A percentile compares a stretch with the other conserved stretches of the same genome.
Evolutionary conservation across 371 early-diverging fungal genomes (phyloP).

Genomic region (Rhizopus delemar): DNA sequence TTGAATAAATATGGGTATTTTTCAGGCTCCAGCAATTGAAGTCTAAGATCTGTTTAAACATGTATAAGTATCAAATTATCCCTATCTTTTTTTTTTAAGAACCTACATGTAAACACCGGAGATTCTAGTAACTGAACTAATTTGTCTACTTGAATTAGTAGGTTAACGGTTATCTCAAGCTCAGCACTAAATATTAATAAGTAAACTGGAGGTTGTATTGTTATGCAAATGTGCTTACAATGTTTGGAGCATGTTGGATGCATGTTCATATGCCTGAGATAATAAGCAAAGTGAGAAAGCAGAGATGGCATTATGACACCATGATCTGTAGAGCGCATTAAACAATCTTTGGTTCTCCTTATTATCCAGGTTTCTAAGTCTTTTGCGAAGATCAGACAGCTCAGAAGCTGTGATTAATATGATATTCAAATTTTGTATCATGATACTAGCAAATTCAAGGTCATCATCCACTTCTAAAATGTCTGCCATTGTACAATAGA

Average conservation of each 20-base stretch:
- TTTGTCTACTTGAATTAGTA: slow-evolving; percentile 90
- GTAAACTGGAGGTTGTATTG: not conserved
- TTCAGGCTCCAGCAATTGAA: slow-evolving; percentile 88
- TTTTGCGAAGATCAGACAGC: slow-evolving; percentile 71
- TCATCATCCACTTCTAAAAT: slow-evolving; percentile 82
- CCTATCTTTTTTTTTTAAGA: not conserved
- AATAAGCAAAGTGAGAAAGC: slow-evolving; percentile 86
- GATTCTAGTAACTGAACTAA: slow-evolving; percentile 93
- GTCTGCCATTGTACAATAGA: slow-evolving; percentile 81
- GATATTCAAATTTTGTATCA: slow-evolving; percentile 92
- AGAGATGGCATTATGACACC: slow-evolving; percentile 92
- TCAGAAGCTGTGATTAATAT: slow-evolving; percentile 92
- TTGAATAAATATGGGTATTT: slow-evolving; percentile 82
- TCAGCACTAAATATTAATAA: slow-evolving; percentile 59
- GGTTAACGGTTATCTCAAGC: slow-evolving; percentile 85
- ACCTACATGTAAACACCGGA: slow-evolving; percentile 86
- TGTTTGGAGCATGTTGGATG: slow-evolving; percentile 69
- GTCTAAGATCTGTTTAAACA: slow-evolving; percentile 60
- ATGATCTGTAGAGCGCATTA: slow-evolving; percentile 77
- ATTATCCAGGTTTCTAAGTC: slow-evolving; percentile 70
- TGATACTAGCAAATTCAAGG: slow-evolving; percentile 84
- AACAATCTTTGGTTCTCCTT: slow-evolving; percentile 74
- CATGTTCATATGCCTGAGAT: slow-evolving; percentile 89
- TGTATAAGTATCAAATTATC: not conserved
- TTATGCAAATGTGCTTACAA: slow-evolving; percentile 57